Conservation (phyloP, 352 stramenopile species). For the Phytophthora sojae region DNA sequence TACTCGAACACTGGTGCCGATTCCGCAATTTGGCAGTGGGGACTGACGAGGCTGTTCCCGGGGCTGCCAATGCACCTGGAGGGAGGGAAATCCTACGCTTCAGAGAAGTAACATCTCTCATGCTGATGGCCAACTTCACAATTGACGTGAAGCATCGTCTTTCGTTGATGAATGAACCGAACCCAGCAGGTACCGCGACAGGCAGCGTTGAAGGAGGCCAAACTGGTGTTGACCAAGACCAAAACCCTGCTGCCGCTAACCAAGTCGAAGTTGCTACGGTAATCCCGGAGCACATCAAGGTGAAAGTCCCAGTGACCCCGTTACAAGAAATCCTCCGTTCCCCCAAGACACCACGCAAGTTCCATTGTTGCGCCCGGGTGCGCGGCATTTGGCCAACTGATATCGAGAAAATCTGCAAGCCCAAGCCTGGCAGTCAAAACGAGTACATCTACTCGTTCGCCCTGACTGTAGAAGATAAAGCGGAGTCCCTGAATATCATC, state of each 20-base stretch:
- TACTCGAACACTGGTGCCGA: conserved; percentile 65
- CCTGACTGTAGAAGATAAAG: conserved; percentile 58
- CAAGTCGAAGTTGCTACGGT: conserved; percentile 34
- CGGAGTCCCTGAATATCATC: conserved; percentile 66
- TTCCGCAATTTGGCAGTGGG: conserved; percentile 76
- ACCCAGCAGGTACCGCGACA: not conserved
- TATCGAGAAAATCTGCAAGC: conserved; percentile 61
- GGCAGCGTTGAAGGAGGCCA: no score
- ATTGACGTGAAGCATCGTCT: conserved; percentile 58
- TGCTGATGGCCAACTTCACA: conserved; percentile 59
- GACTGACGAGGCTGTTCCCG: conserved; percentile 37
- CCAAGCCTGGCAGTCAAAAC: conserved; percentile 22
- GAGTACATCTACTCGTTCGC: conserved; percentile 79
- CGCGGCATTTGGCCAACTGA: conserved; percentile 55
- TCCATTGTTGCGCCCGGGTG: conserved; percentile 64
- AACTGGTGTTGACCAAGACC: not conserved
- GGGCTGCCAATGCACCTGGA: conserved; percentile 5
- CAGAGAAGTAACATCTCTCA: conserved; percentile 70
- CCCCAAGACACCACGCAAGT: conserved; percentile 61
- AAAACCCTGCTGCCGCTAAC: not conserved
- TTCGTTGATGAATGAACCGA: conserved; percentile 6
- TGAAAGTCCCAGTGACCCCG: conserved; percentile 54
- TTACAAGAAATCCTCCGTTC: conserved; percentile 44
- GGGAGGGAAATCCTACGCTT: conserved; percentile 55
- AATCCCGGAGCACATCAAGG: conserved; percentile 55